Base-by-base conservation (phyloP, 768 basidiomycete species). In the Hortiboletus flavorubellus region DNA sequence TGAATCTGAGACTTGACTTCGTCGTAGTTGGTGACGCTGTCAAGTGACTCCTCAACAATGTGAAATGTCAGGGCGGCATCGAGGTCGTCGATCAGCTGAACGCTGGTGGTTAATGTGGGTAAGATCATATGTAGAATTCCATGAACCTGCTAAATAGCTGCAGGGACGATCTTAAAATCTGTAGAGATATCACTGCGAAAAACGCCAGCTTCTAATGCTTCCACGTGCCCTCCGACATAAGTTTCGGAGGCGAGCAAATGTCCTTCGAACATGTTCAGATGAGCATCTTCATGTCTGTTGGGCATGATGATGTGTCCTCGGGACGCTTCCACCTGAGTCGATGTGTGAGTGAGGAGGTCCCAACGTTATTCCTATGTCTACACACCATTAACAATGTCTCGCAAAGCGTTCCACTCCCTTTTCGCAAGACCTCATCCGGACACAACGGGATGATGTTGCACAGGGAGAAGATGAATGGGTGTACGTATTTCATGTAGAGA, bases 401-500 rank as follows among this genome's bases (percentile, higher is more conserved):
- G 66, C 97, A 99, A 30, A 99, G 79, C 1, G 97, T 99, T 9
- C 97, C 97, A 66, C 85, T 91, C 34, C 97, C 97, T 71, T 99
- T 98, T 48, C 96, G 79, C 61, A 98, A 72, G 5, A 98, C 97
- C 58, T 99, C 97, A 64, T 99, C 97, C 3, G 97, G 94, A 64
- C 87, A 87, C 50, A 99, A 80, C 11, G 97, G 96, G 62, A 99
- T 98, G 71, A 98, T 99, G 78, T 97, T 99, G 73, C 97, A 98
- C 37, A 99, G 75, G 9, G 97, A 98, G 76, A 99, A 99, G 59
- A 99, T 92, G 80, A 99, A 99, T 0, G 97, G 97, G 67, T 98
- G 95, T 10, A 99, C 95, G 64, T 99, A 99, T 94, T 98, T 99
- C 97, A 98, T 99, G 75, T 99, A 98, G 35, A 99, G 81, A 72